Evolutionary conservation across 441 rosid species (phyloP).

Genomic region (Hura crepitans): DNA sequence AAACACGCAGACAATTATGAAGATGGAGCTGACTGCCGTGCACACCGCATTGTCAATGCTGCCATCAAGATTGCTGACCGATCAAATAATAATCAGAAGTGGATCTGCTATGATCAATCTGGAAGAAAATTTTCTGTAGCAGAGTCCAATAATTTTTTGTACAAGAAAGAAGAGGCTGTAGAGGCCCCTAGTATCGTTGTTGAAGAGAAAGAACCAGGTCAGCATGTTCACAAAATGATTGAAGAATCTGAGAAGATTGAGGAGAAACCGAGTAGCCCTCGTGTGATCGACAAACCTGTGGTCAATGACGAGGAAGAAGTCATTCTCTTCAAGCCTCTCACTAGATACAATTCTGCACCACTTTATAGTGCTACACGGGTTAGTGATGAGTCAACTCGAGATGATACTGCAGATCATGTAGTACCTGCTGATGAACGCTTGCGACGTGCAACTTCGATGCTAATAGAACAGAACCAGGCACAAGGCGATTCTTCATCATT

Average conservation of each 20-base stretch:
- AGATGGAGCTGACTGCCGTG: conserved; percentile 45
- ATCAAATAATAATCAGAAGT: conserved; percentile 40
- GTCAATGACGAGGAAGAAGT: conserved; percentile 82
- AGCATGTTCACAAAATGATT: conserved; percentile 6
- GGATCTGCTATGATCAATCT: conserved; percentile 50
- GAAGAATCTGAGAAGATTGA: conserved; percentile 29
- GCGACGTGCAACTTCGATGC: conserved; percentile 65
- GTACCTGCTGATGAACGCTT: conserved; percentile 60
- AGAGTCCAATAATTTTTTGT: conserved; percentile 20
- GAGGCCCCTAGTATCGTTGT: conserved; percentile 12
- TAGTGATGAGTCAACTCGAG: conserved; percentile 30
- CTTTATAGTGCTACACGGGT: conserved; percentile 29
- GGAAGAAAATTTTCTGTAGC: conserved; percentile 31
- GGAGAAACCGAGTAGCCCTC: conserved; percentile 27
- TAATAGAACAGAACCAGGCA: conserved; percentile 50
- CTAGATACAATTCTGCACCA: conserved; percentile 84
- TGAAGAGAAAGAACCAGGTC: conserved; percentile 25
- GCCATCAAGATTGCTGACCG: conserved; percentile 52
- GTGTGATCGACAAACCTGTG: conserved; percentile 33
- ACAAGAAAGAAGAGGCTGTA: conserved; percentile 20
- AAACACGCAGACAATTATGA: conserved; percentile 37
- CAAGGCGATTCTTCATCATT: conserved; percentile 34
- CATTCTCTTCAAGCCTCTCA: conserved; percentile 87
- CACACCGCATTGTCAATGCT: conserved; percentile 48
- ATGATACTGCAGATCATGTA: conserved; percentile 32